Evolutionary conservation across 352 stramenopile genomes (phyloP).

Genomic region (Aphanomyces euteiches): DNA sequence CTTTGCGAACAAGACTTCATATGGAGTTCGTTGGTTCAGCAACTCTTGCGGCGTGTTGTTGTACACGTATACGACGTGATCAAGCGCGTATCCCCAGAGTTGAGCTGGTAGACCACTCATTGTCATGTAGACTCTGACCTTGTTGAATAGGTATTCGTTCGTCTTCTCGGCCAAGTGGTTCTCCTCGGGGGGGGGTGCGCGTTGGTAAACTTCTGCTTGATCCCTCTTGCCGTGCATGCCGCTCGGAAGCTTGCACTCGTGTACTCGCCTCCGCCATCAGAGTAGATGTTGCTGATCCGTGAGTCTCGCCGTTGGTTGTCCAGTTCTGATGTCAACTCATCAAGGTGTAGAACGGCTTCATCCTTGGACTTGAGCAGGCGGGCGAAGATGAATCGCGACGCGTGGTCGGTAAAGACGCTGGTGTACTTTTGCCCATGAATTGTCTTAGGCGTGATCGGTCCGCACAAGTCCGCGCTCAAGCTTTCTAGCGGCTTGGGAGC

Average conservation of each 20-base stretch:
- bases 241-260: too few relatives aligned
- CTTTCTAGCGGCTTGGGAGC: background rate
- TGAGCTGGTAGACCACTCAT: background rate
- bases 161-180: background rate
- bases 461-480: background rate
- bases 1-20: conserved; percentile 10
- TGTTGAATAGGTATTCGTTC: conserved; percentile 6
- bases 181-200: background rate
- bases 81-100: too few relatives aligned
- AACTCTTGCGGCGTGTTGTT: too few relatives aligned
- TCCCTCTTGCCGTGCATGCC: too few relatives aligned
- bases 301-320: background rate
- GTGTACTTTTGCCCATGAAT: background rate
- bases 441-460: background rate
- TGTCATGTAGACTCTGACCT: background rate
- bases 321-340: background rate
- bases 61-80: too few relatives aligned
- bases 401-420: background rate
- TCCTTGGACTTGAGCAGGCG: background rate
- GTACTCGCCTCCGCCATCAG: too few relatives aligned
- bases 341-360: background rate
- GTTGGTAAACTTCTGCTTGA: background rate
- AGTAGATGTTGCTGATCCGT: background rate
- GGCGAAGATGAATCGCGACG: background rate
- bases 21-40: too few relatives aligned